Conservation (phyloP, 306 rosid genomes). For the Malus fusca region DNA sequence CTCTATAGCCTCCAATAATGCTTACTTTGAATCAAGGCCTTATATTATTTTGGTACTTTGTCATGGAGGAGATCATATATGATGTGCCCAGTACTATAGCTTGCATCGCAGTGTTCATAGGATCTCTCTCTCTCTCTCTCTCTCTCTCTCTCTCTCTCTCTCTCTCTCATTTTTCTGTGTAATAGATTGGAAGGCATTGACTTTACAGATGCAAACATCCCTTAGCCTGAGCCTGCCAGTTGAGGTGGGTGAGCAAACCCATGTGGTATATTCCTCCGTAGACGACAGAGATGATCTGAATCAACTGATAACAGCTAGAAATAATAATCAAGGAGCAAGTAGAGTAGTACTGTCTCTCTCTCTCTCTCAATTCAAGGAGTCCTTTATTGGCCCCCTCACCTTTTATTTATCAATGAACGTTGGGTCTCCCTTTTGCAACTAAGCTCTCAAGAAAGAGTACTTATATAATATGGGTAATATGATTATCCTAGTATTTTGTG, state of each 20-base stretch:
- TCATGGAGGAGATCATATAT: background rate
- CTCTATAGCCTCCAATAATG: background rate
- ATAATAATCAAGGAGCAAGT: background rate
- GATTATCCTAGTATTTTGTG: background rate
- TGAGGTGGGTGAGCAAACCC: constrained; percentile 21
- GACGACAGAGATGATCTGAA: background rate
- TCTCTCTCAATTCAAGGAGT: background rate
- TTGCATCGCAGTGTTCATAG: background rate
- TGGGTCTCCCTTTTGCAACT: background rate
- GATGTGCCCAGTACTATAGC: background rate
- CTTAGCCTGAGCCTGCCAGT: background rate
- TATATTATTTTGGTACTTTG: background rate
- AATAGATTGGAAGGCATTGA: constrained; percentile 10
- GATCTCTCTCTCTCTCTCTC: background rate
- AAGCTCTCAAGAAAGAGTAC: background rate
- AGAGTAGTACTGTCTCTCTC: background rate
- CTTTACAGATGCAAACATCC: constrained; percentile 5
- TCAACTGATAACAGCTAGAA: background rate
- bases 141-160: background rate
- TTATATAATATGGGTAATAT: no score
- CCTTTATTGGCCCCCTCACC: background rate
- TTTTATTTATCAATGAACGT: background rate
- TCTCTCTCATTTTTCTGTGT: background rate
- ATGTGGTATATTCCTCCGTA: constrained; percentile 17
- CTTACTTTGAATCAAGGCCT: background rate